A percentile compares a stretch with the other conserved stretches of the same genome.
These are phyloP conservation scores for Colletotrichum gigasporum DNA, from an alignment of 2,329 filamentous ascomycete genomes.

Conservation along the genomic window DNA sequence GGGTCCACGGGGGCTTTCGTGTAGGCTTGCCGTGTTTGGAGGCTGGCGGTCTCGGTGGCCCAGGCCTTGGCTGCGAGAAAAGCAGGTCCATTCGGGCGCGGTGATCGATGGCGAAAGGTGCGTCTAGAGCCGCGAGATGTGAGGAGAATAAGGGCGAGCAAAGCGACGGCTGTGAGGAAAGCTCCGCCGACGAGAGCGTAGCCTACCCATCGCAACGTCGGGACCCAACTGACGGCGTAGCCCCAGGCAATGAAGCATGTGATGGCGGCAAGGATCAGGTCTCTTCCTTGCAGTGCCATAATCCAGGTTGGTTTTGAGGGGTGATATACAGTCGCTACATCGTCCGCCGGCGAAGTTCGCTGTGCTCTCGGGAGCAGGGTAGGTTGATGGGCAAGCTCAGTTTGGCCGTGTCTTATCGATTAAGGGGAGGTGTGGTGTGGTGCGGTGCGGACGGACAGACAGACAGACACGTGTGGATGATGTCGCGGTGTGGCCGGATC, in stretches of 20 bases:
- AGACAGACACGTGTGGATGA: not conserved
- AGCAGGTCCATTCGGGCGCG: conserved; percentile 56
- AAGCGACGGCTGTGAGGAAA: conserved; percentile 61
- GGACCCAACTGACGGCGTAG: conserved; percentile 83
- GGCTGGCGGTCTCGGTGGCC: conserved; percentile 73
- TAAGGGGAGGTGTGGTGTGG: not conserved
- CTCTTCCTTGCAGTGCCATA: conserved; percentile 79
- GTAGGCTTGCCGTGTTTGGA: conserved; percentile 75
- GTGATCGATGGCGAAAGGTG: conserved; percentile 49
- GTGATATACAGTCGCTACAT: conserved; percentile 25
- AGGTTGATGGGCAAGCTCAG: not conserved
- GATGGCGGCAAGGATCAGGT: conserved; percentile 74
- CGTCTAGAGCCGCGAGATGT: conserved; percentile 64
- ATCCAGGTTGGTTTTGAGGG: conserved; percentile 36
- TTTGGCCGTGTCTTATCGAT: not conserved
- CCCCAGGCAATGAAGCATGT: conserved; percentile 88
- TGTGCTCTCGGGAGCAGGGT: not conserved
- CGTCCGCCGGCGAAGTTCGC: conserved; percentile 9
- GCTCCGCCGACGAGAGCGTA: conserved; percentile 83
- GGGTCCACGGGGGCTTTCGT: conserved; percentile 76
- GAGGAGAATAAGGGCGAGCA: conserved; percentile 68
- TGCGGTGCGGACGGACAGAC: not conserved
- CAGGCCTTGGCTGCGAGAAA: conserved; percentile 74
- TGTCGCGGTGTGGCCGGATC: not conserved
- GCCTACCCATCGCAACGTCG: conserved; percentile 82